Base-by-base conservation (phyloP, 345 rosid genomes). In the Balakata baccata region DNA sequence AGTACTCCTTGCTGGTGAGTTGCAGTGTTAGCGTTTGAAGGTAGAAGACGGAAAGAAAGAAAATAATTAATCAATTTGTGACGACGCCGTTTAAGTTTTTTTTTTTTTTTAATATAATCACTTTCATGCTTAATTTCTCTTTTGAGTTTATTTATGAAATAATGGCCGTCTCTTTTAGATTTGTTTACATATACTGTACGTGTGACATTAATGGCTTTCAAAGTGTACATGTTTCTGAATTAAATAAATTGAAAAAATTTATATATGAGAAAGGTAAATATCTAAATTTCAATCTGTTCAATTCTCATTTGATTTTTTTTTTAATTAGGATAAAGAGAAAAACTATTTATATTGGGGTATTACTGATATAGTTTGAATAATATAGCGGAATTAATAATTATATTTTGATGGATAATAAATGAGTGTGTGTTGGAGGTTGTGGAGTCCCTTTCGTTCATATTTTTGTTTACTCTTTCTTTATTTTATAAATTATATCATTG, bases 11-110 rank as follows among this genome's bases (percentile, higher is more conserved):
- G 39, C 56, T 77, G 38, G 73, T 46, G 60, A 25, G 84, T 7
- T 95, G 99, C 84, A 77, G 88, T 59, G 98, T 95, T 6, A 88
- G 75, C 79, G 85, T 92, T 60, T 92, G 81, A 89, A 61, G 72
- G 61, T 51, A 46, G 9, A 29, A 29, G 34, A 29, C 2, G 2
- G 34, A 29, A 29, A 29, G 34, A 29, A 29, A 2, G 69, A 37
- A 46, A 39, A 34, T 18, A 64, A 54, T n/a, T 59, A 4, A 46
- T 64, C 18, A 2, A 46, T 43, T 6, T 4, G 45, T 58, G 45
- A 71, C 71, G 71, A 62, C 64, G 62, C 74, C 58, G 34, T 29
- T 29, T 50, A 13, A 13, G 37, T 77, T n/a, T n/a, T n/a, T n/a
- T 29, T 29, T 29, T 29, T 29, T 29, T 29, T 29, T 29, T 29